phyloP scores from a whole-genome alignment of 805 yeast genomes.

The Saccharomyces kudriavzevii region DNA sequence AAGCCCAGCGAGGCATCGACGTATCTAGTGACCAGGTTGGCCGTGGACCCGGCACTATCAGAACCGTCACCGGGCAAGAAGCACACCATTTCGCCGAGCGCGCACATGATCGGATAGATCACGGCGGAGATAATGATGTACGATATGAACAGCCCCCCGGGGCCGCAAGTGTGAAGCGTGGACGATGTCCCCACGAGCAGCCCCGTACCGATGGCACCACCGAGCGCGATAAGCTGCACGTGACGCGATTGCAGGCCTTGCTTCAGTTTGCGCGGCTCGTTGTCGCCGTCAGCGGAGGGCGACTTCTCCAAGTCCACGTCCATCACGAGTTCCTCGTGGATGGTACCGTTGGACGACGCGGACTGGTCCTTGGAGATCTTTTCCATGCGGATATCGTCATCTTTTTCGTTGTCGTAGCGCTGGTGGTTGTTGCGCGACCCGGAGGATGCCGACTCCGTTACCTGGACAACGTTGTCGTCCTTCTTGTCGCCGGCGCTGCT shows the following conservation, averaged over 20 bases:
- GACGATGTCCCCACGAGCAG: constrained; percentile 67
- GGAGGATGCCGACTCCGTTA: background rate
- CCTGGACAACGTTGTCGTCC: background rate
- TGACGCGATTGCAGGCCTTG: constrained; percentile 48
- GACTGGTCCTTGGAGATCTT: constrained; percentile 2
- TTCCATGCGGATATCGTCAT: constrained; percentile 1
- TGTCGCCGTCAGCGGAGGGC: constrained; percentile 7
- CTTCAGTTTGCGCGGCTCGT: constrained; percentile 5
- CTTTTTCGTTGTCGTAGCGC: background rate
- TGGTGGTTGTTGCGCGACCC: background rate
- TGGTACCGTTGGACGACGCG: background rate
- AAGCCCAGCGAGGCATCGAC: constrained; percentile 52
- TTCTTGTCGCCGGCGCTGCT: background rate
- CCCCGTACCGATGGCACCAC: constrained; percentile 81
- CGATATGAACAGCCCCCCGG: constrained; percentile 57
- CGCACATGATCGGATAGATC: constrained; percentile 57
- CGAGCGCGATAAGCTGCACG: constrained; percentile 73
- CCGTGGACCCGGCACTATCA: constrained; percentile 42
- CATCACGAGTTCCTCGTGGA: background rate
- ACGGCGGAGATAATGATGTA: constrained; percentile 56
- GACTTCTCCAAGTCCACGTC: constrained; percentile 5
- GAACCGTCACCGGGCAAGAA: constrained; percentile 49
- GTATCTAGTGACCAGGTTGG: constrained; percentile 52
- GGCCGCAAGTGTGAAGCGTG: constrained; percentile 59
- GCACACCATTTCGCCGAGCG: constrained; percentile 62